phyloP scores from a whole-genome alignment of 352 stramenopile species.

The Blastocystis sp. region DNA sequence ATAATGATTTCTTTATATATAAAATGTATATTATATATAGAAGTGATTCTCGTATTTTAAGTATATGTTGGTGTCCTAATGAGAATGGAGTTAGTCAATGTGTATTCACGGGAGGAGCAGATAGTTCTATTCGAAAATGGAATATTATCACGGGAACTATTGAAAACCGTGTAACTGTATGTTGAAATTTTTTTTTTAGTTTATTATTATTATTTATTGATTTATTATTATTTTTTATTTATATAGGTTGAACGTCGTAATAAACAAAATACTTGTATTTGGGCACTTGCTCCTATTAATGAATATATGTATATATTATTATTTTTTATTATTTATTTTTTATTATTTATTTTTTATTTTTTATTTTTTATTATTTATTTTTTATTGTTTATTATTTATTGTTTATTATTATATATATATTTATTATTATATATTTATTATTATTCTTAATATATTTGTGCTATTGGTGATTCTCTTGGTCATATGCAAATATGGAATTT shows the following conservation, averaged over 20 bases:
- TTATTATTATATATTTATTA: neutral
- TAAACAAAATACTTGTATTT: too few relatives aligned
- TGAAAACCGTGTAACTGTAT: too few relatives aligned
- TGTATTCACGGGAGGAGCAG: slow-evolving; percentile 17
- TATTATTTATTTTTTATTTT: neutral
- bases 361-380: neutral
- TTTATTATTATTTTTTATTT: too few relatives aligned
- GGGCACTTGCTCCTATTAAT: too few relatives aligned
- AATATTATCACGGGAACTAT: slow-evolving; percentile 5
- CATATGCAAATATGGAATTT: slow-evolving; percentile 21
- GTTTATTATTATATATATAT: neutral
- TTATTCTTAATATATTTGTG: neutral
- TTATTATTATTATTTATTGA: too few relatives aligned
- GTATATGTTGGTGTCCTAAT: slow-evolving; percentile 4
- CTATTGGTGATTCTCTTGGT: slow-evolving; percentile 8
- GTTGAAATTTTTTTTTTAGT: too few relatives aligned
- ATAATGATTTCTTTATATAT: too few relatives aligned
- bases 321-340: slow-evolving; percentile 9
- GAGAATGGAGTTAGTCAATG: too few relatives aligned
- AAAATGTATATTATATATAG: neutral
- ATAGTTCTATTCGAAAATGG: slow-evolving; percentile 3
- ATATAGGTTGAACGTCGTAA: too few relatives aligned
- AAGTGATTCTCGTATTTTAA: slow-evolving; percentile 3
- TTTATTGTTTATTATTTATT: neutral
- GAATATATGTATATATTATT: too few relatives aligned